Evolutionary conservation across 805 yeast species (phyloP).

Genomic region (Candida alai): DNA sequence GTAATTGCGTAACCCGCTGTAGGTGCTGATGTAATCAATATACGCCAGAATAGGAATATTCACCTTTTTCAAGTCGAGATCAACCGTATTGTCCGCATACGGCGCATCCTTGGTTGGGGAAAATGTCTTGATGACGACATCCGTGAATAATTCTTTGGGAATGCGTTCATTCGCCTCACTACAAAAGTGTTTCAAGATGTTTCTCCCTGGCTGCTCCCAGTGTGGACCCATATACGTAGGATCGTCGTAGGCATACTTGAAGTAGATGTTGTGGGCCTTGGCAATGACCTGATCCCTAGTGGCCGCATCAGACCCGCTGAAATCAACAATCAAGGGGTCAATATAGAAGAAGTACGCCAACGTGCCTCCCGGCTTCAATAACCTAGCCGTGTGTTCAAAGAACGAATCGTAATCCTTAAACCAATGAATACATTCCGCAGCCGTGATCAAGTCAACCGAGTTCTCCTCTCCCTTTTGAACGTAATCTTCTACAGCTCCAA

Average conservation of each 20-base stretch:
- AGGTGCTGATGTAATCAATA: slow-evolving; percentile 56
- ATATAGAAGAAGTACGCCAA: slow-evolving; percentile 41
- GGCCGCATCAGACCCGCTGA: slow-evolving; percentile 10
- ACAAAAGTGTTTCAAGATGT: slow-evolving; percentile 43
- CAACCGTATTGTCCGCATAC: slow-evolving; percentile 13
- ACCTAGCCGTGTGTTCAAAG: slow-evolving; percentile 29
- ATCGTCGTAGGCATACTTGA: slow-evolving; percentile 39
- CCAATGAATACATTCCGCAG: slow-evolving; percentile 44
- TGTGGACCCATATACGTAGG: slow-evolving; percentile 53
- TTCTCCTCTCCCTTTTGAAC: slow-evolving; percentile 10
- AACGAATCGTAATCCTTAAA: slow-evolving; percentile 30
- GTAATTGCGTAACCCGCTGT: slow-evolving; percentile 67
- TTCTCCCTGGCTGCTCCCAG: slow-evolving; percentile 87
- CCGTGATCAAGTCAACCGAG: slow-evolving; percentile 35
- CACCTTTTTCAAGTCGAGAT: slow-evolving; percentile 32
- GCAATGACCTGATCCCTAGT: slow-evolving; percentile 14
- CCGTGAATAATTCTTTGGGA: slow-evolving; percentile 40
- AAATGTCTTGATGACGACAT: slow-evolving; percentile 29
- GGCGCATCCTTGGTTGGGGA: slow-evolving; percentile 15
- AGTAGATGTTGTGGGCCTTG: slow-evolving; percentile 26
- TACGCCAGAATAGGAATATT: slow-evolving; percentile 44
- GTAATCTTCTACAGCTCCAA: slow-evolving; percentile 32
- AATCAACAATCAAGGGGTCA: slow-evolving; percentile 35
- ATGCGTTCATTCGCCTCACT: slow-evolving; percentile 38
- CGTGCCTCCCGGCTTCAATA: slow-evolving; percentile 38